Evolutionary conservation across 2,329 filamentous ascomycete genomes (phyloP).

Genomic region (Exophiala xenobiotica): DNA sequence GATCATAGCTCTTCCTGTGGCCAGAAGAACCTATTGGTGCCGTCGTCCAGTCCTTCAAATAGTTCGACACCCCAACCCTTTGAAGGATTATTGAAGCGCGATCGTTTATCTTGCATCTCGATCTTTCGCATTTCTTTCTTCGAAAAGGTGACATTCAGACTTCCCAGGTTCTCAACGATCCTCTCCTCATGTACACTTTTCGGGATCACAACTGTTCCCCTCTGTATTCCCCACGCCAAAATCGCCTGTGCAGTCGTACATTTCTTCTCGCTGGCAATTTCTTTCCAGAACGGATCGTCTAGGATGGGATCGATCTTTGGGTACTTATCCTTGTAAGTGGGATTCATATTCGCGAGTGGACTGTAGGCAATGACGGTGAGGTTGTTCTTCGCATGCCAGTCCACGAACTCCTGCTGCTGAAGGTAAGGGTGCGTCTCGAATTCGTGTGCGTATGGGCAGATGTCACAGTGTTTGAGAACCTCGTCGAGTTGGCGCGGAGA

Average conservation of each 20-base stretch:
- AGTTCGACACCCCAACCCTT: conserved; percentile 43
- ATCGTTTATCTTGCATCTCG: conserved; percentile 36
- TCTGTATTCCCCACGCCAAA: conserved; percentile 50
- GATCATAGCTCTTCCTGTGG: neutral
- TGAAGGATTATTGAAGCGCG: conserved; percentile 44
- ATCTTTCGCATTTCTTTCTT: conserved; percentile 31
- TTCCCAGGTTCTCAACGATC: conserved; percentile 47
- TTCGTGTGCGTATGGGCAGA: conserved; percentile 36
- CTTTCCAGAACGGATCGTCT: conserved; percentile 42
- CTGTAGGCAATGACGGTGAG: conserved; percentile 42
- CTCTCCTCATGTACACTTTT: conserved; percentile 48
- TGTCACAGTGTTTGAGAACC: conserved; percentile 30
- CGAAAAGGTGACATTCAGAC: conserved; percentile 25
- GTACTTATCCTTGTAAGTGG: conserved; percentile 41
- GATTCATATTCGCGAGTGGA: conserved; percentile 48
- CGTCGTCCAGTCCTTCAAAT: conserved; percentile 45
- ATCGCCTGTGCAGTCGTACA: conserved; percentile 47
- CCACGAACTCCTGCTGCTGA: conserved; percentile 38
- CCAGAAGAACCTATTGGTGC: conserved; percentile 16
- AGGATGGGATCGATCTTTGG: conserved; percentile 39
- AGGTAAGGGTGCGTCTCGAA: conserved; percentile 43
- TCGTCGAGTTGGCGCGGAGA: conserved; percentile 33
- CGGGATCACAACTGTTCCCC: conserved; percentile 52
- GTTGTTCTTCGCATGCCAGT: conserved; percentile 37
- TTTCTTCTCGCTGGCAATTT: conserved; percentile 43